Evolutionary conservation across 1,284 basidiomycete species (phyloP), one percentile per base, ranked within the genome.

Genomic region (Garcileccinum viscosum): DNA sequence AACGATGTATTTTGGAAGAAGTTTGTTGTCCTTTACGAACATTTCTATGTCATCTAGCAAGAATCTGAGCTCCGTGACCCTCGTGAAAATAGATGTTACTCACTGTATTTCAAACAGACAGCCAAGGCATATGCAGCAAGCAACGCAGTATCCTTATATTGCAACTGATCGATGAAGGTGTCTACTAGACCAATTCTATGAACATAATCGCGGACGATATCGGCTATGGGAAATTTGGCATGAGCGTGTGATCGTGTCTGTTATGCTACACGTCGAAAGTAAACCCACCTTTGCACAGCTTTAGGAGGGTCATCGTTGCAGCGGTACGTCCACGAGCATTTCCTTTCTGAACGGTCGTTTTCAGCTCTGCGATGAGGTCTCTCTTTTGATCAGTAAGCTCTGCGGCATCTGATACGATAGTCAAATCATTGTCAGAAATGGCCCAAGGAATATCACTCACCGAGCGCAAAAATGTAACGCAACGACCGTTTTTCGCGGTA

Each of bases 271-370:
- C 7, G 3, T 67, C 35, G 19, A 44, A 42, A 37, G 9, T 5
- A 32, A 2, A 40, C 68, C 40, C 17, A 71, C 75, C 63, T 11
- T 75, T 61, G 53, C 68, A 71, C 12, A 76, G 50, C 11, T 65
- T 67, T 32, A 76, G 22, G 30, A 76, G 37, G 2, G 76, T 76
- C 64, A 79, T 62, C 1, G 76, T 79, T 15, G 71, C 70, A 37
- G 70, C 70, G 0, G 70, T 73, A 40, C 75, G 77, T 8, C 72
- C 76, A 30, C 62, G 66, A 6, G 38, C n/a, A 42, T 69, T 62
- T 22, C 68, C 67, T 1, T 42, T 56, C 27, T 65, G 27, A 33
- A 64, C n/a, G 5, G 64, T 69, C 3, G 12, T 27, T 53, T 65
- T 70, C 14, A 77, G 56, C 24, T 72, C 63, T 22, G 19, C 11